These are phyloP conservation scores for Globisporangium barbulae DNA, from an alignment of 352 stramenopile genomes.

Conservation along the genomic window DNA sequence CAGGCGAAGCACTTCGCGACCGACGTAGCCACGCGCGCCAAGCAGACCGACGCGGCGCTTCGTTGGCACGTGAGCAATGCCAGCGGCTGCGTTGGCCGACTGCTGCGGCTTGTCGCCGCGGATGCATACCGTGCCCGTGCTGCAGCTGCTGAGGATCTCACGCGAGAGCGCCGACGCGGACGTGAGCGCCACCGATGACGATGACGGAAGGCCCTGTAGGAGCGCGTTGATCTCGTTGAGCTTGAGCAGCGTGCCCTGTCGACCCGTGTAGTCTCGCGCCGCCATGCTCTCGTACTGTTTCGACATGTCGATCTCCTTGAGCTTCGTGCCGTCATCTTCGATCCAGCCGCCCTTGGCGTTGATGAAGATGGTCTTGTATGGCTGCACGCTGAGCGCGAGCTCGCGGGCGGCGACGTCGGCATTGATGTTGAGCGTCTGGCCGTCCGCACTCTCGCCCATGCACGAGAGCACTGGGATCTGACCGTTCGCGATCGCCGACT, in stretches of 20 bases:
- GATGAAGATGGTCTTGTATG: slow-evolving; percentile 88
- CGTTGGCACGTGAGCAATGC: slow-evolving; percentile 21
- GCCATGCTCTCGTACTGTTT: slow-evolving; percentile 80
- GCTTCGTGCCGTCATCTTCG: slow-evolving; percentile 81
- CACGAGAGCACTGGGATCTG: slow-evolving; percentile 87
- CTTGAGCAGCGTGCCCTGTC: slow-evolving; percentile 90
- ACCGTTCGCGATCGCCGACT: slow-evolving; percentile 57
- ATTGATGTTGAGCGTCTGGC: slow-evolving; percentile 89
- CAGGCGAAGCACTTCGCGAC: slow-evolving; percentile 82
- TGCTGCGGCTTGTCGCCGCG: slow-evolving; percentile 38
- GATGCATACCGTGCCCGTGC: slow-evolving; percentile 80
- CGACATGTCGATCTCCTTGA: slow-evolving; percentile 79
- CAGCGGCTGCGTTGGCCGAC: slow-evolving; percentile 14
- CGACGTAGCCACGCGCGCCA: slow-evolving; percentile 83
- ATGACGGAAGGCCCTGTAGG: slow-evolving; percentile 65
- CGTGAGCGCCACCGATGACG: slow-evolving; percentile 85
- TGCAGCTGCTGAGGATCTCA: slow-evolving; percentile 86
- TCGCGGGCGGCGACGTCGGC: slow-evolving; percentile 82
- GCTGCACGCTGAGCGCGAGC: slow-evolving; percentile 76
- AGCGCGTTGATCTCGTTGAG: slow-evolving; percentile 89
- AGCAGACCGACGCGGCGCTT: slow-evolving; percentile 85
- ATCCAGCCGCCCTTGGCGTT: slow-evolving; percentile 89
- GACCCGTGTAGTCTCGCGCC: slow-evolving; percentile 79
- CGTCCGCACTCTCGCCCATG: slow-evolving; percentile 66
- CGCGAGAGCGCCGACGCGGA: slow-evolving; percentile 72